phyloP scores from a whole-genome alignment of 345 rosid genomes.

The Noccaea bulbosa region DNA sequence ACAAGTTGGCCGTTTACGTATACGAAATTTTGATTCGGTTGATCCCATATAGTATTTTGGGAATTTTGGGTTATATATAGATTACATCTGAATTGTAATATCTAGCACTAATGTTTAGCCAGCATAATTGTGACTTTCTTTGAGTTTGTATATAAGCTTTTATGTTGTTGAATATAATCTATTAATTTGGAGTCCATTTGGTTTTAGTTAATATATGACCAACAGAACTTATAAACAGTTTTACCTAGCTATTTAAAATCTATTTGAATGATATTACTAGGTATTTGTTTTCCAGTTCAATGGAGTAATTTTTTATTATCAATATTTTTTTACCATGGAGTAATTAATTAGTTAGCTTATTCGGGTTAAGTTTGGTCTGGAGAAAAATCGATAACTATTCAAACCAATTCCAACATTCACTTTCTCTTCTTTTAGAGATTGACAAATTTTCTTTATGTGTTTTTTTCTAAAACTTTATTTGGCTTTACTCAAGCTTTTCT shows the following conservation, averaged over 20 bases:
- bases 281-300: background rate
- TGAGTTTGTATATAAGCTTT: too few relatives aligned
- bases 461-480: background rate
- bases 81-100: too few relatives aligned
- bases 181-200: background rate
- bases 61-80: too few relatives aligned
- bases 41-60: too few relatives aligned
- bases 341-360: too few relatives aligned
- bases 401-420: background rate
- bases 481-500: constrained; percentile 3
- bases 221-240: too few relatives aligned
- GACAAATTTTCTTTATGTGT: background rate
- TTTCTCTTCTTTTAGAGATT: background rate
- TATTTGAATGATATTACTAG: background rate
- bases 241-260: background rate
- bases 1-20: background rate
- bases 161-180: too few relatives aligned
- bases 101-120: too few relatives aligned
- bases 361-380: background rate
- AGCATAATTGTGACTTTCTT: too few relatives aligned
- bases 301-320: too few relatives aligned
- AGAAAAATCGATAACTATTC: background rate
- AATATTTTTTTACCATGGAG: too few relatives aligned
- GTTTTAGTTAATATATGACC: background rate
- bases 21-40: too few relatives aligned